Conservation (phyloP, 768 basidiomycete species). For the Russula sp. region DNA sequence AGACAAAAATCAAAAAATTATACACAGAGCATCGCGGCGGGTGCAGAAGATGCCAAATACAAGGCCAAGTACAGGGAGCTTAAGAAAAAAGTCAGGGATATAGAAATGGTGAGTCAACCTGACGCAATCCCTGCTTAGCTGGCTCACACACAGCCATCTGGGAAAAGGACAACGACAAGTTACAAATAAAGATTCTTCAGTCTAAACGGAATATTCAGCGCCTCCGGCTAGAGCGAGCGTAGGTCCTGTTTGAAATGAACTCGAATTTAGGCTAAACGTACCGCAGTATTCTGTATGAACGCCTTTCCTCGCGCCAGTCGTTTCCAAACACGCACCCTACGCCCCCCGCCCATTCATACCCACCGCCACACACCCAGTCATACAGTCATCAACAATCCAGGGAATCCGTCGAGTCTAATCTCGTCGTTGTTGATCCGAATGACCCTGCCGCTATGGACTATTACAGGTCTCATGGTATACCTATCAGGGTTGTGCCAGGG, state of each 20-base stretch:
- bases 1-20: constrained; percentile 45
- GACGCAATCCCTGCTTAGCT: background rate
- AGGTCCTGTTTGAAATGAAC: constrained; percentile 35
- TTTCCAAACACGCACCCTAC: constrained; percentile 27
- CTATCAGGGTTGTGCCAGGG: constrained; percentile 40
- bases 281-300: constrained; percentile 71
- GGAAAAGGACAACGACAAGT: constrained; percentile 81
- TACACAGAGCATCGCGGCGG: constrained; percentile 61
- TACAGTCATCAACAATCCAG: constrained; percentile 14
- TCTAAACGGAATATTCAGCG: constrained; percentile 80
- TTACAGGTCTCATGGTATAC: constrained; percentile 45
- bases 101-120: constrained; percentile 58
- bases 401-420: constrained; percentile 4
- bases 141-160: constrained; percentile 1
- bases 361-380: constrained; percentile 22
- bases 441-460: constrained; percentile 43
- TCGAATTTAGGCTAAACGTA: constrained; percentile 21
- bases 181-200: constrained; percentile 72
- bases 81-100: constrained; percentile 82
- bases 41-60: constrained; percentile 82
- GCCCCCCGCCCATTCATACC: constrained; percentile 27
- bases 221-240: constrained; percentile 87
- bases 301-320: constrained; percentile 44
- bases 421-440: constrained; percentile 33
- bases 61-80: constrained; percentile 84